Base-by-base conservation (phyloP, 2,329 filamentous ascomycete species). In the Sporothrix brasiliensis region DNA sequence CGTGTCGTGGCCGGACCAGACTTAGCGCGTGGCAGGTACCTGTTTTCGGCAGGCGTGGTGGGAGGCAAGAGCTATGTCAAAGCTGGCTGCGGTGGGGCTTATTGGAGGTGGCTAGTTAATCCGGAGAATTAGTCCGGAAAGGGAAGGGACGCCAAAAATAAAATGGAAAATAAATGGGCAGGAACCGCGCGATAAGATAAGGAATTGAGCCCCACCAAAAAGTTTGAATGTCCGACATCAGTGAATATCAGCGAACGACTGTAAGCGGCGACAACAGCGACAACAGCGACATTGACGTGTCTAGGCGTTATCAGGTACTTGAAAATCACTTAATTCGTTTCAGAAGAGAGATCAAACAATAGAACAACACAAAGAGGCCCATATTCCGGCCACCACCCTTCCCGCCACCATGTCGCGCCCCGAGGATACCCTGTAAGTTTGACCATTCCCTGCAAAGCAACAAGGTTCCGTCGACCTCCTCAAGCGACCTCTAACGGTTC, bases 361-460 rank as follows among this genome's bases (percentile, higher is more conserved):
- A 50, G 0, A 4, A n/a, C 47, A 9, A 4, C 16, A 1, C 19
- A 6, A n/a, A 50, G n/a, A 16, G 19, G 16, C 34, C 9, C 34
- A 41, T n/a, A n/a, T 16, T 2, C 21, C 27, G 14, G 16, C 68
- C 21, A 13, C 6, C 16, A 34, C 13, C 60, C 30, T n/a, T 39
- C 7, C 58, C 24, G 30, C 49, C 56, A 72, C 61, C 78, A 98
- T 99, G 95, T 98, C 95, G 78, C 93, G 95, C 76, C 95, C 95
- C 74, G 95, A 99, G 85, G 95, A 99, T 83, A 91, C 89, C 74
- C 89, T 98, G 92, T 95, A 85, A 77, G 87, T 69, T 21, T 19
- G 13, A 2, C 10, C 27, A 30, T 34, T 4, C 11, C n/a, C 21
- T 24, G n/a, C 16, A 16, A 53, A 4, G 5, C 14, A 49, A 53